Base-by-base conservation (phyloP, 192 early-diverging fungal genomes). In the Rhizoclosmatium globosum region DNA sequence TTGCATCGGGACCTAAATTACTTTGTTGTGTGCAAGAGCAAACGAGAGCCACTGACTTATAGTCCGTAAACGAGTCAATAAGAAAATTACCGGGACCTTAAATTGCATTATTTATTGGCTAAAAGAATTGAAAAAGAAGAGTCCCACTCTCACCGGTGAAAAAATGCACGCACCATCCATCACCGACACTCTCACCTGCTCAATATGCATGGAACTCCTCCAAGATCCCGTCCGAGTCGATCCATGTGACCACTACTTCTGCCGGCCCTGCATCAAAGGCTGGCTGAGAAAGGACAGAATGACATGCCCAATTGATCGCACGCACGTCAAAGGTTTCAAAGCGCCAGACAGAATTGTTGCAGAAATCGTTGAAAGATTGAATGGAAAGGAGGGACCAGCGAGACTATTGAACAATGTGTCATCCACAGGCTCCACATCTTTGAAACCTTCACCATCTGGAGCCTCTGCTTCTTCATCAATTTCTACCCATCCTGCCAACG, bases 181-280 rank as follows among this genome's bases (percentile, higher is more conserved):
- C 15, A 43, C 17, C 45, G 67, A 68, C 3, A 46, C 17, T 43
- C 67, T 68, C 19, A 23, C 13, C 45, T 68, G 67, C 67, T 19
- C 21, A 23, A 68, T 68, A 23, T 68, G 67, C 67, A 68, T 43
- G 31, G 13, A 19, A 23, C 15, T 46, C 15, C 67, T 68, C 15
- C 13, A 19, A 2, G 44, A 68, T 17, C 31, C 67, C 13, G 67
- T 68, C 41, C 39, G 67, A 7, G 7, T 68, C 45, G 17, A 45
- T 23, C 67, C 67, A 46, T 68, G 67, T 43, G 67, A 68, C 19
- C 67, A 45, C 67, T 68, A 68, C 67, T 68, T 68, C 45, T 68
- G 67, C 67, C 13, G 13, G 43, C 41, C 38, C n/a, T 68, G 67
- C 45, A 13, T 68, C 45, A 13, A 42, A 1, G 41, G 15, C 7